Base-by-base conservation (phyloP, 208 protist species). In the Trypanosoma boissoni region DNA sequence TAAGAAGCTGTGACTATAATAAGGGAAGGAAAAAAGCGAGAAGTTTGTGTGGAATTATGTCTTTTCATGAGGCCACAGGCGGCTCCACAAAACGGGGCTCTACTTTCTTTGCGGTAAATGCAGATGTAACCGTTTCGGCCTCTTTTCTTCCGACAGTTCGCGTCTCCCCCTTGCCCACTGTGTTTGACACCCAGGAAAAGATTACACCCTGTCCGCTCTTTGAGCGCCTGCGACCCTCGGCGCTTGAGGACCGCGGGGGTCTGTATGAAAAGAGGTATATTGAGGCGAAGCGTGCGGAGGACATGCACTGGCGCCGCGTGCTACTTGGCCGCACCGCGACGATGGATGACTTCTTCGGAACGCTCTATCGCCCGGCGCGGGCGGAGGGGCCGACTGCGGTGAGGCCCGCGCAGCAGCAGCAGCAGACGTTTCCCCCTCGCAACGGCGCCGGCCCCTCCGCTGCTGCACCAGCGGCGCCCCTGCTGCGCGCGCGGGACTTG, bases 391-490 rank as follows among this genome's bases (percentile, higher is more conserved):
- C 29, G 20, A 20, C 16, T 4, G 14, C 42, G 12, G 31, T 8
- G 7, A 39, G 46, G 9, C 20, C 5, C 34, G 34, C 34, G 34
- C 34, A 39, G 34, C 34, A 39, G 34, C 34, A 39, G 34, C 34
- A 39, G 34, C 34, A 39, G 34, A 12, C n/a, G 14, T n/a, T n/a
- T 43, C n/a, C 37, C 18, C 46, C 14, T n/a, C 18, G 58, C 61
- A n/a, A 62, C 34, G 2, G 52, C 61, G 3, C 20, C 20, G 56
- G 39, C 37, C 37, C 39, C 60, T 18, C 56, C 46, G 23, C 48
- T 60, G 24, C 65, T 68, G 12, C 60, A 62, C n/a, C 64, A 80
- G 49, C 29, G n/a, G n/a, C n/a, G n/a, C n/a, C n/a, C n/a, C n/a
- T n/a, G n/a, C 34, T 39, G 8, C 34, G 34, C 6, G 34, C n/a